Base-by-base conservation (phyloP, 108 stramenopile genomes). In the Thalassiosira profunda region DNA sequence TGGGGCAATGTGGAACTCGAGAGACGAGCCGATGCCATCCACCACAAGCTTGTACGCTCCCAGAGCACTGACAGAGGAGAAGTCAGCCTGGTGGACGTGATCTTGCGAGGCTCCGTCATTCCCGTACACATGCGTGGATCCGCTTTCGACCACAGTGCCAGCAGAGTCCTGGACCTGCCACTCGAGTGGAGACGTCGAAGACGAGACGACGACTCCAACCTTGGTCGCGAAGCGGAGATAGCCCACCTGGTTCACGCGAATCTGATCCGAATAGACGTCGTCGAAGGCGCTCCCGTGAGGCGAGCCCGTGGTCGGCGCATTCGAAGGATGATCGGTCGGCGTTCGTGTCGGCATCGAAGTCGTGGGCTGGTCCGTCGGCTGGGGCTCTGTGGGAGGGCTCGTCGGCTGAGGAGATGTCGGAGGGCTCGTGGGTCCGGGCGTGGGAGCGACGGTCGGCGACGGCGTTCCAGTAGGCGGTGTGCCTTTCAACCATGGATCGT, bases 191-290 rank as follows among this genome's bases (percentile, higher is more conserved):
- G 23, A 17, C 4, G 46, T 49, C 12, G 59, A 70, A 0, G 47
- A 62, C 11, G 60, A 58, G 24, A 70, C 68, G 12, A 70, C 26
- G 18, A 70, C 60, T 49, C 68, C 68, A 51, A 70, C 49, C 59
- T 70, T 70, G 20, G 58, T 48, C 18, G 68, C 68, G 33, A 36
- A 48, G 38, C 26, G 59, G 4, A 70, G 68, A 29, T 70, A 70
- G 11, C 68, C 68, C n/a, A 70, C 58, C 47, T 70, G 68, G 49
- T 70, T 70, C 3, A 70, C 68, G 24, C 68, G 46, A 1, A 70
- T 47, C 26, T 44, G 31, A 4, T 53, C 37, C 29, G 65, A 66
- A 25, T 52, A 14, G 5, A 45, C 18, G 8, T 36, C 23, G 28
- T 36, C 40, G 28, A 54, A 66, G 10, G 37, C 37, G 9, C 12